Percentiles rank a stretch among this genome's conserved stretches.
phyloP scores from a whole-genome alignment of 495 filamentous ascomycete genomes.

The Penicillium chermesinum region DNA sequence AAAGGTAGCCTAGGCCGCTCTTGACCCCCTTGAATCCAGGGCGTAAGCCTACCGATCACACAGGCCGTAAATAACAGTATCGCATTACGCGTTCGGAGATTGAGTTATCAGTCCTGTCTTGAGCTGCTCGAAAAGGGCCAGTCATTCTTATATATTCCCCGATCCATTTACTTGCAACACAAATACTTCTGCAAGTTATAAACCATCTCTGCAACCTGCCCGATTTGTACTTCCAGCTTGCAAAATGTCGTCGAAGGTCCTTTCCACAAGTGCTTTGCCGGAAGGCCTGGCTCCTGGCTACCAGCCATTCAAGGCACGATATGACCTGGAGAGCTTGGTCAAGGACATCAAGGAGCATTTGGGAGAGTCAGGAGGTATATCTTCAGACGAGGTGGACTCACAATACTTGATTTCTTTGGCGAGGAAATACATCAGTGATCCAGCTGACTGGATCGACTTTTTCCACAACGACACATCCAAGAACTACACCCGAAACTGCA shows the following conservation, averaged over 20 bases:
- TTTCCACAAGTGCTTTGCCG: conserved; percentile 7
- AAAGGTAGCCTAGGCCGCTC: too few relatives aligned
- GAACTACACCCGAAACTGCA: conserved; percentile 36
- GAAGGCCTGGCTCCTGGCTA: conserved; percentile 15
- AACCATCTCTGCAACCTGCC: too few relatives aligned
- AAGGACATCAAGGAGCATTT: conserved; percentile 28
- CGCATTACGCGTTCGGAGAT: too few relatives aligned
- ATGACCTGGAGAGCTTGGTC: conserved; percentile 25
- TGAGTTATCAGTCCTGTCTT: too few relatives aligned
- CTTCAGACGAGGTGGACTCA: conserved; percentile 24
- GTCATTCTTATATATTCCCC: too few relatives aligned
- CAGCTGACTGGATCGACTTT: conserved; percentile 30
- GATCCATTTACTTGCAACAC: conserved; percentile 29
- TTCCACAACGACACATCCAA: conserved; percentile 34
- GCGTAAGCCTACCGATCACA: too few relatives aligned
- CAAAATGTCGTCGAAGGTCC: conserved; percentile 16
- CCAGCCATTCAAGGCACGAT: conserved; percentile 18
- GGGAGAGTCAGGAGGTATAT: conserved; percentile 27
- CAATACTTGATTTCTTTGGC: conserved; percentile 26
- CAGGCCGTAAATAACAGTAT: too few relatives aligned
- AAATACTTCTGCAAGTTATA: conserved; percentile 23
- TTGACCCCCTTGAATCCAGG: too few relatives aligned
- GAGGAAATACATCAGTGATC: conserved; percentile 29
- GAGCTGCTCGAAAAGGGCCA: too few relatives aligned
- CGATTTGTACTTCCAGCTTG: too few relatives aligned